Evolutionary conservation across 2,329 filamentous ascomycete species (phyloP), one percentile per base, ranked within the genome.

Genomic region (Colletotrichum magnum): DNA sequence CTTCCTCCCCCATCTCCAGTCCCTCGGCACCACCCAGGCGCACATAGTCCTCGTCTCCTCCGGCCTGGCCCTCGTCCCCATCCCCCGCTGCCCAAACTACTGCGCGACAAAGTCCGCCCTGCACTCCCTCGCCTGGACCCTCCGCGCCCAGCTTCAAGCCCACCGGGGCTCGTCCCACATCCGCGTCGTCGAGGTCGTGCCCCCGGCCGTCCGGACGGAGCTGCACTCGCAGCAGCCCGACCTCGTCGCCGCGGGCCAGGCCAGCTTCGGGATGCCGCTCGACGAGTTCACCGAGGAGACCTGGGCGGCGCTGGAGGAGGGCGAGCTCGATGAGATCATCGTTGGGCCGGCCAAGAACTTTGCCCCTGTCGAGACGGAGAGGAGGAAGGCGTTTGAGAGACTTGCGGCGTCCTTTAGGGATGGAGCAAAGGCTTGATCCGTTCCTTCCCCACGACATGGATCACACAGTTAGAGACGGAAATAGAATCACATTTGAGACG

Each of bases 61-160:
- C 0, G 81, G 81, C 54, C 79, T 89, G 3, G 80, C 81, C 9
- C 75, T 88, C 10, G 78, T 88, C 12, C 86, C 86, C 0, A 77
- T 83, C 2, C 75, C 79, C n/a, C 75, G 78, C 0, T 81, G 84
- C 72, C 80, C 83, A 1, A 86, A 84, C 43, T 89, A 89, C 78
- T 87, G 82, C 60, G 85, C 85, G 2, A 83, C 83, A 12, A 89
- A 89, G 73, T 83, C 86, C 0, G 87, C 87, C 3, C 75, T 89
- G 45, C 85, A 87, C 72, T 78, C 78, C 5, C 85, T 86, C 58
- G 73, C 80, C 26, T 79, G 86, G 67, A 83, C 79, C 50, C 73
- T 86, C 18, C 78, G 84, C 6, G 77, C 83, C 60, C 80, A 86
- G 74, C 76, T 88, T 18, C 71, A 72, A 9, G 72, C 72, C 10